These are phyloP conservation scores for Echinochloa phyllopogon DNA, from an alignment of 176 grass and related monocot genomes.

Conservation along the genomic window DNA sequence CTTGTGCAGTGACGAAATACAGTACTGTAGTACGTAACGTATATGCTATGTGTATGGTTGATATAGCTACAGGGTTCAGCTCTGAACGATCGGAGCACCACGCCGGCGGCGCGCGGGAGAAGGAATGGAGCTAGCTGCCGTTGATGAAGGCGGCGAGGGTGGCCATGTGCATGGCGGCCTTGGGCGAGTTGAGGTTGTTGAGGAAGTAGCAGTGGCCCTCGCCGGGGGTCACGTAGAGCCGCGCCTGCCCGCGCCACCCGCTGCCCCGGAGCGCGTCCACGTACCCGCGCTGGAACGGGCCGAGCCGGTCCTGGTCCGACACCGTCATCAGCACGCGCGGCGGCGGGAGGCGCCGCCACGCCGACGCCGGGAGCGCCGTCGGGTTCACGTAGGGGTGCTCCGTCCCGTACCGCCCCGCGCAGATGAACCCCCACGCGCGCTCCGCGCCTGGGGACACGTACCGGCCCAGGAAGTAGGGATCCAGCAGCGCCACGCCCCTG, in stretches of 20 bases:
- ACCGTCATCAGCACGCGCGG: constrained; percentile 54
- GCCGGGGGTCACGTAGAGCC: constrained; percentile 51
- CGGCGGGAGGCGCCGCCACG: constrained; percentile 43
- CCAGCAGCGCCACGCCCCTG: constrained; percentile 57
- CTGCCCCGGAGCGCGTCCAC: constrained; percentile 56
- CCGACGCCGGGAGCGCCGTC: constrained; percentile 40
- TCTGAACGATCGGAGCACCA: not conserved
- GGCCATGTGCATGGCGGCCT: constrained; percentile 64
- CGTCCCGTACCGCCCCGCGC: constrained; percentile 57
- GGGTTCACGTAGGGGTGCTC: constrained; percentile 69
- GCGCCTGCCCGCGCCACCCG: constrained; percentile 46
- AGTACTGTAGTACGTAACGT: not conserved
- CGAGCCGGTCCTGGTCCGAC: constrained; percentile 59
- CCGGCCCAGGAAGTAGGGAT: constrained; percentile 68
- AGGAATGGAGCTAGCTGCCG: not conserved
- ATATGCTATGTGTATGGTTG: not conserved
- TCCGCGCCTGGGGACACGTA: constrained; percentile 1
- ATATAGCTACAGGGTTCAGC: not conserved
- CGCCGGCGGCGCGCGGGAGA: too few species aligned
- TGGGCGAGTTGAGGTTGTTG: constrained; percentile 47
- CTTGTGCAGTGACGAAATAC: not conserved
- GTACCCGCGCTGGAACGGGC: constrained; percentile 62
- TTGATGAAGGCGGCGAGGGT: constrained; percentile 48
- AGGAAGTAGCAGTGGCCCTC: constrained; percentile 69
- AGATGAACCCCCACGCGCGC: constrained; percentile 61